Conservation (phyloP, 2,329 filamentous ascomycete species). For the Exophiala alcalophila region DNA sequence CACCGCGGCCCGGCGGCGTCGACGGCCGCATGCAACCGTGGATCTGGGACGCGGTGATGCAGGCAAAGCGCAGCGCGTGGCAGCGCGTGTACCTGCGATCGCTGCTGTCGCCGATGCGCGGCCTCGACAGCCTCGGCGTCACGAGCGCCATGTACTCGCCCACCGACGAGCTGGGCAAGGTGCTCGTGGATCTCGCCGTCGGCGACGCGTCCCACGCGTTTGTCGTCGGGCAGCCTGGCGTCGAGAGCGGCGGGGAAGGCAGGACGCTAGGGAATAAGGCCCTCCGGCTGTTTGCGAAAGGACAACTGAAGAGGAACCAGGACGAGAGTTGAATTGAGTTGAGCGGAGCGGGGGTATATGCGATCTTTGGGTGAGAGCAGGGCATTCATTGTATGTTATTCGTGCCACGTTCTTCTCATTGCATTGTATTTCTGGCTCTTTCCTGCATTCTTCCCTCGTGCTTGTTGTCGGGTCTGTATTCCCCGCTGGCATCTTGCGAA, state of each 20-base stretch:
- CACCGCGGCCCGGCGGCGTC: conserved; percentile 59
- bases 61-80: conserved; percentile 29
- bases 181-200: conserved; percentile 50
- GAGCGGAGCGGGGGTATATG: too few species aligned
- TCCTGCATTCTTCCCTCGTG: too few species aligned
- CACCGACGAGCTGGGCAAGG: conserved; percentile 48
- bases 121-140: conserved; percentile 2
- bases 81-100: conserved; percentile 30
- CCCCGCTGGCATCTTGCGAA: too few species aligned
- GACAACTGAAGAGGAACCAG: too few species aligned
- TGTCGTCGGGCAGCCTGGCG: conserved; percentile 5
- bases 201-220: conserved; percentile 35
- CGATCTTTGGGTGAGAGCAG: too few species aligned
- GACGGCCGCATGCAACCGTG: conserved; percentile 48
- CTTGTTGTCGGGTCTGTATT: too few species aligned
- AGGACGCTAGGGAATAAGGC: conserved; percentile 18
- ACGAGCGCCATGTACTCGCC: conserved; percentile 28
- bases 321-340: too few species aligned
- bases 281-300: conserved; percentile 17
- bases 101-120: conserved; percentile 25
- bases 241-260: conserved; percentile 15
- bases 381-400: too few species aligned
- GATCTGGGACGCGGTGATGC: conserved; percentile 36
- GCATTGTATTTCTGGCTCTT: too few species aligned
- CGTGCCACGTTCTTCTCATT: too few species aligned